Base-by-base conservation (phyloP, 352 stramenopile species). In the Globisporangium cystogenes region DNA sequence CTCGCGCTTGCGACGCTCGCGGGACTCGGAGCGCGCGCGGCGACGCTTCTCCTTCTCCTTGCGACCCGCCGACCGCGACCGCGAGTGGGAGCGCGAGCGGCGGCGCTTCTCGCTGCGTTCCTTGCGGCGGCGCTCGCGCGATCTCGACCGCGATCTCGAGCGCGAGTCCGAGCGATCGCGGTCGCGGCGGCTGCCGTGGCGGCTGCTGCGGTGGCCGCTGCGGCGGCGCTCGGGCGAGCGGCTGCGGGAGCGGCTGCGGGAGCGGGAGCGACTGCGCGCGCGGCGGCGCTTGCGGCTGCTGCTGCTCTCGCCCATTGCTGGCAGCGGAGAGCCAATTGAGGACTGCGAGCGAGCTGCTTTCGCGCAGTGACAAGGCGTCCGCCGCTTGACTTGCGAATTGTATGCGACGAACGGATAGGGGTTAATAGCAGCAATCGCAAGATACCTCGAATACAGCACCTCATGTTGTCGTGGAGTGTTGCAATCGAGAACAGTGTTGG, bases 131-230 rank as follows among this genome's bases (percentile, higher is more conserved):
- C 43, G 48, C 48, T 48, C 48, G 24, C 29, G 29, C 29, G 29
- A 33, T 33, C 29, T 33, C 29, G 70, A 82, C 15, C 70, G 66
- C 50, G 68, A 82, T 48, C 72, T 55, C 27, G 67, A 76, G 31
- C 67, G 62, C 4, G 71, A 72, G 24, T 48, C 43, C 6, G 72
- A 81, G 12, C 62, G 60, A 21, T 61, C 70, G 4, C 62, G 59
- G 37, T 56, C 64, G n/a, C 51, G 61, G 15, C 36, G 31, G 10
- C 62, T 72, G 18, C 26, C 5, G 26, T 29, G 26, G 26, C 59
- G 56, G 3, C 48, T 59, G 26, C 63, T 33, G 29, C 29, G 70
- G 36, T 59, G 62, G 21, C 53, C 10, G 29, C 8, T 10, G 29
- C 29, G 29, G 7, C 8, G 29, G 29, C 29, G 29, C 6, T 55